Evolutionary conservation across 192 early-diverging fungal genomes (phyloP).

Genomic region (Backusella luteola): DNA sequence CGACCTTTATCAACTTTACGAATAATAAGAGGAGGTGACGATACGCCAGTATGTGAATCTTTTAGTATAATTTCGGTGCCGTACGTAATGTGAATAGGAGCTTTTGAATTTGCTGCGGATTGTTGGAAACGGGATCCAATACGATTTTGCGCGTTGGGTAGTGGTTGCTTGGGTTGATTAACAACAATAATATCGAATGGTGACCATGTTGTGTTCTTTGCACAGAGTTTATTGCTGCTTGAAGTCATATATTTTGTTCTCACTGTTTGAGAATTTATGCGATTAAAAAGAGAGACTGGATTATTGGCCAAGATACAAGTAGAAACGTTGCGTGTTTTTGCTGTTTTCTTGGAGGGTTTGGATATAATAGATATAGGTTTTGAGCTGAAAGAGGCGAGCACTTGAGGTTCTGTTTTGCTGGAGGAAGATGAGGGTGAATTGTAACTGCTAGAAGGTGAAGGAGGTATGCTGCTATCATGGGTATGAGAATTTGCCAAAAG

Average conservation of each 20-base stretch:
- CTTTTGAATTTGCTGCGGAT: background rate
- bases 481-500: slow-evolving; percentile 18
- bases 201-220: slow-evolving; percentile 61
- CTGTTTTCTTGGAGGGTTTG: slow-evolving; percentile 91
- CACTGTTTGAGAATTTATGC: slow-evolving; percentile 89
- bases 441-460: background rate
- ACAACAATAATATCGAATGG: slow-evolving; percentile 56
- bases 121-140: slow-evolving; percentile 6
- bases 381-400: slow-evolving; percentile 61
- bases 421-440: background rate
- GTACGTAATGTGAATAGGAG: slow-evolving; percentile 38
- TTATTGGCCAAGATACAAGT: slow-evolving; percentile 75
- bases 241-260: slow-evolving; percentile 83
- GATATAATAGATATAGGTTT: slow-evolving; percentile 83
- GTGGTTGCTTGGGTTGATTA: slow-evolving; percentile 13
- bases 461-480: background rate
- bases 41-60: slow-evolving; percentile 62
- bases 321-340: slow-evolving; percentile 77
- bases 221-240: slow-evolving; percentile 54
- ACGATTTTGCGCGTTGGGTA: background rate
- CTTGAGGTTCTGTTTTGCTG: background rate
- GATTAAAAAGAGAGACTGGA: slow-evolving; percentile 83
- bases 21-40: slow-evolving; percentile 68
- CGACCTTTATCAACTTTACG: slow-evolving; percentile 83
- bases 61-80: slow-evolving; percentile 70